phyloP scores from a whole-genome alignment of 2,329 filamentous ascomycete species.

The Amauroascus niger region DNA sequence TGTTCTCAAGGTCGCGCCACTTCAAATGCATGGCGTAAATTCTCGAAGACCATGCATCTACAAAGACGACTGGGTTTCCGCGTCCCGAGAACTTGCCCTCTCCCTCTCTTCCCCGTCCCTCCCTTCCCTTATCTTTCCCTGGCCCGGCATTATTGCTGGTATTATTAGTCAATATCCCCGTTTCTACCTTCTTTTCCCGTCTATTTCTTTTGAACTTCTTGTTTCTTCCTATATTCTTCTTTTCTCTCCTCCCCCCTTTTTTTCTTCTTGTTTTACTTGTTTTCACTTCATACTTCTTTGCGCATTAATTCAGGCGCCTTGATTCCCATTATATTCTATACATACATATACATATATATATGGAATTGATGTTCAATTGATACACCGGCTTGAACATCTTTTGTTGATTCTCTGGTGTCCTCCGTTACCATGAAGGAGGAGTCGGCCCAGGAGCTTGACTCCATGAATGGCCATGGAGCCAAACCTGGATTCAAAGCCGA shows the following conservation, averaged over 20 bases:
- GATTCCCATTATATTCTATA: neutral
- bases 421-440: slow-evolving; percentile 6
- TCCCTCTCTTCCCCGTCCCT: neutral
- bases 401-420: neutral
- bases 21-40: slow-evolving; percentile 5
- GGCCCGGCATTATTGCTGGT: neutral
- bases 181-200: neutral
- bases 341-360: too few species aligned
- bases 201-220: neutral
- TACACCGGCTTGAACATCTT: neutral
- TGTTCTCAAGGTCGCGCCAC: slow-evolving; percentile 4
- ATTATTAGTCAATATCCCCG: neutral
- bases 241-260: neutral
- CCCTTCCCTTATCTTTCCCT: neutral
- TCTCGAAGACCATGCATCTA: slow-evolving; percentile 1
- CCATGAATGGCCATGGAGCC: slow-evolving; percentile 7
- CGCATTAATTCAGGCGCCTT: neutral
- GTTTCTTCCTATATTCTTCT: neutral
- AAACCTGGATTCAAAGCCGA: slow-evolving; percentile 4
- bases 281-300: neutral
- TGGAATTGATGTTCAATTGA: slow-evolving; percentile 5
- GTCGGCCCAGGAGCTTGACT: slow-evolving; percentile 5
- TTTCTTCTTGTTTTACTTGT: neutral
- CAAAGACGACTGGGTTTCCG: slow-evolving; percentile 1
- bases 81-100: neutral